These are phyloP conservation scores for Parascedosporium putredinis DNA, from an alignment of 2,329 filamentous ascomycete genomes.

Conservation along the genomic window DNA sequence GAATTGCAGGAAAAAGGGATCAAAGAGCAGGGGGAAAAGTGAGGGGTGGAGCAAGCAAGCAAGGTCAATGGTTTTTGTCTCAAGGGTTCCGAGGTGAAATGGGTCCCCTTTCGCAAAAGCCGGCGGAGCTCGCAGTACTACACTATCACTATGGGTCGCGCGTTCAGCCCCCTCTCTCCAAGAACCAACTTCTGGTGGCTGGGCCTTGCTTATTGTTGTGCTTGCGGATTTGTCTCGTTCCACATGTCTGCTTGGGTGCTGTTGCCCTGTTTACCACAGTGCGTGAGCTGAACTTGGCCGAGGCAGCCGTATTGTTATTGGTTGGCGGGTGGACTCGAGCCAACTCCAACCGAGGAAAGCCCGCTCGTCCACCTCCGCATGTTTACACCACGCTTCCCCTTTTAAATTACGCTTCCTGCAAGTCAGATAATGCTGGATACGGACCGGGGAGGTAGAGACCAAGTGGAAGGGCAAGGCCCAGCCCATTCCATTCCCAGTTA, in stretches of 20 bases:
- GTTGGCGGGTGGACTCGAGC: slow-evolving; percentile 11
- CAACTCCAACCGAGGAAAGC: slow-evolving; percentile 2
- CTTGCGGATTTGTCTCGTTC: slow-evolving; percentile 7
- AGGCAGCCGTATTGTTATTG: slow-evolving; percentile 13
- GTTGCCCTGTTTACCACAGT: slow-evolving; percentile 14
- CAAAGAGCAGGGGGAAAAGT: background rate
- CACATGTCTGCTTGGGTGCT: slow-evolving; percentile 17
- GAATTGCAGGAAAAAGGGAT: background rate
- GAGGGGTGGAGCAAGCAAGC: background rate
- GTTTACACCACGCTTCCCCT: too few species aligned
- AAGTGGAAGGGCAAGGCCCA: too few species aligned
- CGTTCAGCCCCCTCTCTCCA: slow-evolving; percentile 19
- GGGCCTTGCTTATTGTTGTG: too few species aligned
- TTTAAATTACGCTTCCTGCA: too few species aligned
- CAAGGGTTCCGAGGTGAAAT: background rate
- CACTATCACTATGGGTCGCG: too few species aligned
- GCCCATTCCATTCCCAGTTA: too few species aligned
- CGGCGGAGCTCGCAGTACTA: slow-evolving; percentile 25
- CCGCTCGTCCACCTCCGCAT: too few species aligned
- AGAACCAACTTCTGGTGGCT: slow-evolving; percentile 20
- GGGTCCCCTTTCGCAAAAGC: slow-evolving; percentile 21
- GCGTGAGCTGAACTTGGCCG: slow-evolving; percentile 6
- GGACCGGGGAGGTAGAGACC: too few species aligned
- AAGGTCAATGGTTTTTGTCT: background rate
- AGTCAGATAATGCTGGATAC: too few species aligned